Percentiles rank a stretch among this genome's conserved stretches.
These are phyloP conservation scores for Fusarium anguioides DNA, from an alignment of 2,329 filamentous ascomycete species.

Conservation along the genomic window DNA sequence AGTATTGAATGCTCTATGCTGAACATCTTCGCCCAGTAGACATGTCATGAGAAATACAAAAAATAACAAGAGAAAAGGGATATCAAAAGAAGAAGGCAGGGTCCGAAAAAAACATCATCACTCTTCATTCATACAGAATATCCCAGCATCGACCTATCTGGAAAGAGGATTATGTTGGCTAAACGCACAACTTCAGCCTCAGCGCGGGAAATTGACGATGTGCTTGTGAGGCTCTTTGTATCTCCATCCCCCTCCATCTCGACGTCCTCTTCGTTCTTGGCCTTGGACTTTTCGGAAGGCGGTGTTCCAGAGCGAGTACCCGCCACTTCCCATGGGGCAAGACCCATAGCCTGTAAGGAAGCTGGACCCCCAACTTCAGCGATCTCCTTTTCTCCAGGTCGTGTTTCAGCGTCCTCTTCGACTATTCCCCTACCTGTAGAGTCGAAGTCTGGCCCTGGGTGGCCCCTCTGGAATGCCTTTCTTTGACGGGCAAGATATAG, in stretches of 20 bases:
- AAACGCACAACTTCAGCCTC: constrained; percentile 65
- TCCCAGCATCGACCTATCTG: constrained; percentile 57
- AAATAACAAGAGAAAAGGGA: neutral
- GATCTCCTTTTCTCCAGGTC: constrained; percentile 64
- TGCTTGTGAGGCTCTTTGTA: constrained; percentile 42
- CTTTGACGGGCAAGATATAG: constrained; percentile 67
- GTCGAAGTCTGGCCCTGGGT: constrained; percentile 67
- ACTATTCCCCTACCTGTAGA: constrained; percentile 60
- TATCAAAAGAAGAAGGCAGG: neutral
- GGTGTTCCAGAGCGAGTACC: constrained; percentile 47
- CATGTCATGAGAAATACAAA: neutral
- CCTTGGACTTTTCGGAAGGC: constrained; percentile 35
- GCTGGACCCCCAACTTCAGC: constrained; percentile 61
- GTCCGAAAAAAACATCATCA: neutral
- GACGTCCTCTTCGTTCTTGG: constrained; percentile 43
- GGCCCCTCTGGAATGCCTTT: constrained; percentile 66
- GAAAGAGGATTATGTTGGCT: constrained; percentile 68
- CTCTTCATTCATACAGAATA: constrained; percentile 42
- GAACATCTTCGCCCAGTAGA: neutral
- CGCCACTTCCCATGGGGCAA: constrained; percentile 61
- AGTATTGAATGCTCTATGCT: neutral
- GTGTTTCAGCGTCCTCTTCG: constrained; percentile 62
- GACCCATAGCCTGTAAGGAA: constrained; percentile 67
- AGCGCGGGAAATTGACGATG: constrained; percentile 50
- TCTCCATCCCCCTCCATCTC: constrained; percentile 44